phyloP scores from a whole-genome alignment of 306 rosid species.

The Citrullus mucosospermus region DNA sequence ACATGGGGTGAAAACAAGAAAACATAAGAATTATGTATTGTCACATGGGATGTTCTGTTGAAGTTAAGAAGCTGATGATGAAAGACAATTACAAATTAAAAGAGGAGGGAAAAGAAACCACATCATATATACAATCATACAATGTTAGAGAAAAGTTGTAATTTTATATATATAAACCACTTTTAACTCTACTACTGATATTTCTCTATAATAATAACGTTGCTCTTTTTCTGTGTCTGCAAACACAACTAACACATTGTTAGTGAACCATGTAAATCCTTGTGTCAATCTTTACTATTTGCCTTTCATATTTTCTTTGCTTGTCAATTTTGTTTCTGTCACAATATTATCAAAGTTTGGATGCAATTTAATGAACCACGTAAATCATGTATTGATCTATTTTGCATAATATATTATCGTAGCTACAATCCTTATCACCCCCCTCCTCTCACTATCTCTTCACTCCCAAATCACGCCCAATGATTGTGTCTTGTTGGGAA shows the following conservation, averaged over 20 bases:
- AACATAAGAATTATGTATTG: neutral
- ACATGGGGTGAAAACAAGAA: neutral
- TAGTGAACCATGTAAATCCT: too few species aligned
- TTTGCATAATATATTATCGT: neutral
- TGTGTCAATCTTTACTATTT: too few species aligned
- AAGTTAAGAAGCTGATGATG: neutral
- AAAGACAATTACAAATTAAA: neutral
- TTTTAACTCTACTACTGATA: too few species aligned
- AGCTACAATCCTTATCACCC: neutral
- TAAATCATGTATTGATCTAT: neutral
- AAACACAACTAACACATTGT: too few species aligned
- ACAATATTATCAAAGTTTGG: too few species aligned
- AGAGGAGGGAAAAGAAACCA: neutral
- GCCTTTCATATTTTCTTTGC: too few species aligned
- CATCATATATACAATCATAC: neutral
- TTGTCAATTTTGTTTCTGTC: too few species aligned
- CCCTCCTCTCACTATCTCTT: neutral
- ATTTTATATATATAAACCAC: too few species aligned
- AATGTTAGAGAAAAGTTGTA: neutral
- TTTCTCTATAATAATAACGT: too few species aligned
- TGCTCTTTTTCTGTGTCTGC: too few species aligned
- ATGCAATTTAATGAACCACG: too few species aligned
- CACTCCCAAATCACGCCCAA: slow-evolving; percentile 45
- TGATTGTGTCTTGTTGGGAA: slow-evolving; percentile 34
- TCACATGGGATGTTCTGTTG: neutral